phyloP scores from a whole-genome alignment of 1,139 yeast species.

The Nakaseomyces nivariensis region DNA sequence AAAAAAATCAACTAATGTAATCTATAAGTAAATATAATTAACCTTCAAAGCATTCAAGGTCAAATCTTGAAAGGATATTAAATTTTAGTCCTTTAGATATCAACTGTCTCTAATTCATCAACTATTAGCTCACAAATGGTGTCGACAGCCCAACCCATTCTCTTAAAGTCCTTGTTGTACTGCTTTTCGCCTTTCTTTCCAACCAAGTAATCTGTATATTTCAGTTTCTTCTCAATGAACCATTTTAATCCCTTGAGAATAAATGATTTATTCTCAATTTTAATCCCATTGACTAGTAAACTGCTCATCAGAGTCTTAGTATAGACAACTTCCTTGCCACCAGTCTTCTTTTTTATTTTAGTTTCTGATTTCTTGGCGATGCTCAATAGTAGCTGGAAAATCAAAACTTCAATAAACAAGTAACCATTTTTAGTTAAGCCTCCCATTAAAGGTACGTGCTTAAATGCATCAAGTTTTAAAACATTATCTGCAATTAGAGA shows the following conservation, averaged over 20 bases:
- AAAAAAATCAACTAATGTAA: neutral
- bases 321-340: constrained; percentile 35
- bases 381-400: constrained; percentile 57
- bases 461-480: constrained; percentile 60
- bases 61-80: neutral
- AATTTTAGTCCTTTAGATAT: neutral
- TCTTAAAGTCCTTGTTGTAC: constrained; percentile 42
- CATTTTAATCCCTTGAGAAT: constrained; percentile 61
- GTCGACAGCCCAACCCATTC: constrained; percentile 54
- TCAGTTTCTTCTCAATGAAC: constrained; percentile 49
- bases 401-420: constrained; percentile 62
- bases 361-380: constrained; percentile 57
- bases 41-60: neutral
- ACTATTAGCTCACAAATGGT: constrained; percentile 8
- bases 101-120: constrained; percentile 8
- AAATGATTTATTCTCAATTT: constrained; percentile 46
- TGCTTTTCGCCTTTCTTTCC: constrained; percentile 29
- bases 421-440: constrained; percentile 58
- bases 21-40: neutral
- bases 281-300: constrained; percentile 44
- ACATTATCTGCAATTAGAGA: constrained; percentile 61
- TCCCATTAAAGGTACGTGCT: constrained; percentile 66
- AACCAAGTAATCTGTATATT: constrained; percentile 41
- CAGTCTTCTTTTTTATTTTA: constrained; percentile 36
- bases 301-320: constrained; percentile 48